A percentile compares a stretch with the other conserved stretches of the same genome.
Evolutionary conservation across 148 eudicot species (phyloP).

Genomic region (Gaultheria prostrata): DNA sequence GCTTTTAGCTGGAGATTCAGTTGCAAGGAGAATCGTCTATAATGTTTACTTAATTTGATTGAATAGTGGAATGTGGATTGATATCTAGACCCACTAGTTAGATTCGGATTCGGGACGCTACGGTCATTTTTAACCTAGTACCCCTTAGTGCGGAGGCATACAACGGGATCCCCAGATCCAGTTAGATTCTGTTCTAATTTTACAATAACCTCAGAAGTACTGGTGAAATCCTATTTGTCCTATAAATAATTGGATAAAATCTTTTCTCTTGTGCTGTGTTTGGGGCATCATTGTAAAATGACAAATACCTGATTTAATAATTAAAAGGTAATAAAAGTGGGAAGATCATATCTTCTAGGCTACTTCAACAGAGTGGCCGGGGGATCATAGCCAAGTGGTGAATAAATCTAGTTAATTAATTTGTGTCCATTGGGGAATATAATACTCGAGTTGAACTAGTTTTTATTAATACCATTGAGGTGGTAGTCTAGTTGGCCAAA

Average conservation of each 20-base stretch:
- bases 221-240: too few relatives aligned
- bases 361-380: not conserved
- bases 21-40: not conserved
- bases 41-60: conserved; percentile 10
- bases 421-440: not conserved
- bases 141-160: too few relatives aligned
- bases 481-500: too few relatives aligned
- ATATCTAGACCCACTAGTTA: not conserved
- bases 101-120: too few relatives aligned
- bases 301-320: not conserved
- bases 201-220: too few relatives aligned
- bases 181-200: too few relatives aligned
- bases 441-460: not conserved
- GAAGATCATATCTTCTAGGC: not conserved
- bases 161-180: too few relatives aligned
- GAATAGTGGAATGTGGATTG: conserved; percentile 6
- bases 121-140: too few relatives aligned
- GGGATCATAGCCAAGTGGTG: not conserved
- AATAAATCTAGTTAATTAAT: not conserved
- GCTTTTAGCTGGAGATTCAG: not conserved
- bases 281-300: not conserved
- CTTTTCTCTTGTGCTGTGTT: too few relatives aligned
- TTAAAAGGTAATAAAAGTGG: not conserved
- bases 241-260: too few relatives aligned
- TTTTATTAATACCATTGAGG: too few relatives aligned